Evolutionary conservation across 805 yeast genomes (phyloP), one percentile per base, ranked within the genome.

Genomic region (Yarrowia yakushimensis): DNA sequence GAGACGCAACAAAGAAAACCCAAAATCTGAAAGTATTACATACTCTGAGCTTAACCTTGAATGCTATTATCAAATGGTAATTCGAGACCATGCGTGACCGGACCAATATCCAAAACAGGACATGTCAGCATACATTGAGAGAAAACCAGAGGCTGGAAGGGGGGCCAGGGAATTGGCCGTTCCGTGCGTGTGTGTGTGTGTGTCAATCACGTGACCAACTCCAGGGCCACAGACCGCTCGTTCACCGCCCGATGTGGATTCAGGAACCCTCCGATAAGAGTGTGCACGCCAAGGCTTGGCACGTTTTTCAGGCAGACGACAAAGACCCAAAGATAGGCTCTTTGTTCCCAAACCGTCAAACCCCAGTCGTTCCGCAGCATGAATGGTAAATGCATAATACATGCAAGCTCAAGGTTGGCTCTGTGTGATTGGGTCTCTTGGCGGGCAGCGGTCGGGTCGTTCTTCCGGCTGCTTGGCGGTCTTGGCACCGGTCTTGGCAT

Each of bases 401-500:
- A 20, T 13, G 43, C 43, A 22, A 12, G 18, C 15, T 17, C 11
- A 18, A 43, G 50, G 50, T 28, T 27, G 5, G 48, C 4, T 4
- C 33, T 17, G 22, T 43, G 31, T 43, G 48, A 43, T 43, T 43
- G 48, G 48, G 48, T 43, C 12, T 43, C 50, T 43, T 43, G 50
- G 50, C 50, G 50, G 50, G 37, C 54, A 46, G 54, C 54, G 37
- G 27, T 46, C 50, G 50, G 50, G 50, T 43, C 50, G 50, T 12
- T 17, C 50, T 11, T 43, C 50, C 50, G 50, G 34, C 33, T 6
- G 50, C 50, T 43, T 17, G 50, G 33, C 31, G 54, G 54, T 28
- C 54, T 46, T 46, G 54, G 54, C 54, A 46, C 37, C 27, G 37
- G 54, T 46, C 54, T 46, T 46, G 54, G 54, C 54, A 46, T 30